Percentiles rank a stretch among this genome's conserved stretches.
phyloP scores from a whole-genome alignment of 1,139 yeast genomes.

The Candida neerlandica region DNA sequence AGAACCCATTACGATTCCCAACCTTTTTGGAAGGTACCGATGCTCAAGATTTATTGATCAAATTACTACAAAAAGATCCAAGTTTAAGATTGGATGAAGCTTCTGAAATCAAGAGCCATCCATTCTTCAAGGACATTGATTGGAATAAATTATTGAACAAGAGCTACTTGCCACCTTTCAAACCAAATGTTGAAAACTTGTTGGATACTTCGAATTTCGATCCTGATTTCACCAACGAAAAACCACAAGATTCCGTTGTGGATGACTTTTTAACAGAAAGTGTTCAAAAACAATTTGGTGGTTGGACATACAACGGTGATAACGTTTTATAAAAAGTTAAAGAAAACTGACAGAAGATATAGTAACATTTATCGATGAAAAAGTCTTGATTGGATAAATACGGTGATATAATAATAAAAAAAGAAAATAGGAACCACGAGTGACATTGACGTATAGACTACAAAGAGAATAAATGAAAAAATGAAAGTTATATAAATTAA shows the following conservation, averaged over 20 bases:
- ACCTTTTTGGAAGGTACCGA: constrained; percentile 78
- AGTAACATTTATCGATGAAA: too few species aligned
- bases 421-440: background rate
- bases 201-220: constrained; percentile 93
- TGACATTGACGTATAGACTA: constrained; percentile 5
- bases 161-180: constrained; percentile 93
- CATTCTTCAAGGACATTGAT: constrained; percentile 87
- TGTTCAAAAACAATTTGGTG: constrained; percentile 96
- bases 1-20: constrained; percentile 88
- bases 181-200: constrained; percentile 86
- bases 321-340: constrained; percentile 19
- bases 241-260: constrained; percentile 94
- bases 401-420: too few species aligned
- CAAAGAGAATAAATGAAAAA: background rate
- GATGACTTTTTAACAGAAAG: constrained; percentile 87
- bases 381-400: background rate
- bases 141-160: constrained; percentile 85
- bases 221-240: constrained; percentile 87
- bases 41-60: constrained; percentile 79
- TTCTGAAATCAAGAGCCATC: constrained; percentile 78
- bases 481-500: background rate
- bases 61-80: constrained; percentile 85
- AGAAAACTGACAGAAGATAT: too few species aligned
- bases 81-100: constrained; percentile 80
- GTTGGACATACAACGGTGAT: constrained; percentile 94